Evolutionary conservation across 2,329 filamentous ascomycete species (phyloP), one percentile per base, ranked within the genome.

Genomic region (Shiraia sp.): DNA sequence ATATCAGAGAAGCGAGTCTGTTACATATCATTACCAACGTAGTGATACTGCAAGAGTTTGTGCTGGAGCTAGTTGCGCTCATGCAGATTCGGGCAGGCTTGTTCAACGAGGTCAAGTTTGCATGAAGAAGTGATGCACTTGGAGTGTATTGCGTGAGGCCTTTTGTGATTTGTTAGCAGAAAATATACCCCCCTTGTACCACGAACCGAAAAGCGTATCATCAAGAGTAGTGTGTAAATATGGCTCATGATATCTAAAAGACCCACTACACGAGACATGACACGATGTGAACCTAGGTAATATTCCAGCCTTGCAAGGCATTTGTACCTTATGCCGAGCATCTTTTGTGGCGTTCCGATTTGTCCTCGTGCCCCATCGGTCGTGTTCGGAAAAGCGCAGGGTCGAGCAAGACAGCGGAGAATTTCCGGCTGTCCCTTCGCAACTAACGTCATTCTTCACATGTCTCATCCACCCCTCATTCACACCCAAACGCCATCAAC

Each of bases 21-120:
- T 62, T 75, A 40, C 75, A 78, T 51, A 69, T 78, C 22, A 61
- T 77, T 24, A 78, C 75, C 8, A 78, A 78, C 45, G 70, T 75
- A 28, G 72, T 77, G 5, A 66, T 78, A 8, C 45, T 78, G 49
- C 75, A 78, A 52, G 72, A 77, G 45, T 78, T 78, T 48, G 65
- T 75, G 14, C 54, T 77, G 34, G 75, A 78, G 57, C 43, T 78
- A 10, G 69, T 74, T 9, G 75, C 75, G 4, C 60, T 77, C 38
- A 53, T 78, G 58, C 75, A 77, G 49, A 68, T 76, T 2, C 59
- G 75, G 24, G 75, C 75, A 4, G 73, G 72, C 37, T 62, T 78
- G 30, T 71, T 77, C 32, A 68, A 69, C 30, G 75, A 78, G 49
- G 68, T 78, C 33, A 64, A 53, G 45, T 71, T 72, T 61, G 61